Evolutionary conservation across 2,329 filamentous ascomycete species (phyloP), one percentile per base, ranked within the genome.

Genomic region (Clathrospora elynae): DNA sequence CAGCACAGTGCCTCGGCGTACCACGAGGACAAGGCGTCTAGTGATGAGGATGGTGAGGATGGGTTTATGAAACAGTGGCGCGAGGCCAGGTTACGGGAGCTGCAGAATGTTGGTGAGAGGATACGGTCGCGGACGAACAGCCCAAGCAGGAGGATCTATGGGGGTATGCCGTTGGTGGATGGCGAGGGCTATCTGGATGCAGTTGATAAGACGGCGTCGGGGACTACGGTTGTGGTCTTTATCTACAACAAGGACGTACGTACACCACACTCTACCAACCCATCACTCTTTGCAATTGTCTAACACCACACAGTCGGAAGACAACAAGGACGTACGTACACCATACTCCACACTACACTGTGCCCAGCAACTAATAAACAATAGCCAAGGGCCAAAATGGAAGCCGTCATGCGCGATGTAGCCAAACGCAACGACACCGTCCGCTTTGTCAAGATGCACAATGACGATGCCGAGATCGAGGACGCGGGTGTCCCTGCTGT

Each of bases 161-260:
- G 93, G 14, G 81, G 80, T 9, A 75, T 97, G 51, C 86, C 91
- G 49, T 80, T 83, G 46, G 93, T 97, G 1, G 91, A 97, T 75
- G 92, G 90, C 6, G 77, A 87, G 53, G 93, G 91, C 12, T 99
- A 95, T 62, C 80, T 99, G n/a, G 91, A 97, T 70, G 91, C 92
- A 41, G 90, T 97, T 57, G 93, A 99, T 74, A 93, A 90, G 72
- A 89, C 92, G 4, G 78, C 84, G 25, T 73, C 84, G 33, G 88
- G 92, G 32, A 92, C 89, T 0, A 81, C 87, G 3, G 91, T 97
- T 2, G 87, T 96, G 2, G 93, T 99, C 18, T 95, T 92, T 73
- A 90, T 99, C 54, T 93, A 31, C 25, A 14, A 36, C 28, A 10
- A 20, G 13, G 14, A 42, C 9, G 22, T 23, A 23, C 8, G 42